A percentile compares a stretch with the other conserved stretches of the same genome.
These are phyloP conservation scores for Fallopia convolvulus DNA, from an alignment of 148 eudicot species.

Conservation along the genomic window DNA sequence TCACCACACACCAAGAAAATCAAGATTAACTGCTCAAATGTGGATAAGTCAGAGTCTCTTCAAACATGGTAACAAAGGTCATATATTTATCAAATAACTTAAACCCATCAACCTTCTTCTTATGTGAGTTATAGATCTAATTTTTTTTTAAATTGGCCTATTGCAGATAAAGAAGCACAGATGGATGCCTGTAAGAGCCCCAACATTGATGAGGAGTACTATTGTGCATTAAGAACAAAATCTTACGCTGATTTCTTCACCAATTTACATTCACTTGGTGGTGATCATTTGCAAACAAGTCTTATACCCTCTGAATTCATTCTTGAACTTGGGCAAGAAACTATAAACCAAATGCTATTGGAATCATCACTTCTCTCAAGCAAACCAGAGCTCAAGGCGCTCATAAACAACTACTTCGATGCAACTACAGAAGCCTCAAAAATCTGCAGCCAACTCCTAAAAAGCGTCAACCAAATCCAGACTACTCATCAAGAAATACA, in stretches of 20 bases:
- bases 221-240: conserved; percentile 38
- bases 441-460: conserved; percentile 35
- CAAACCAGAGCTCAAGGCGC: conserved; percentile 31
- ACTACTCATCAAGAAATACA: conserved; percentile 18
- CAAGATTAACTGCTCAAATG: neutral
- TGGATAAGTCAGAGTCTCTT: neutral
- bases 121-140: neutral
- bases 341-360: conserved; percentile 20
- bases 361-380: conserved; percentile 22
- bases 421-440: conserved; percentile 43
- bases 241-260: conserved; percentile 41
- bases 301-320: conserved; percentile 19
- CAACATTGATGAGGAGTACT: conserved; percentile 42
- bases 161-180: conserved; percentile 19
- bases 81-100: neutral
- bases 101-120: neutral
- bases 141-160: neutral
- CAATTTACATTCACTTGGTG: conserved; percentile 23
- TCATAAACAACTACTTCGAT: conserved; percentile 34
- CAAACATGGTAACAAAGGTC: neutral
- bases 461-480: conserved; percentile 26
- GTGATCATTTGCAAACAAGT: conserved; percentile 11
- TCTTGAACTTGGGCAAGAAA: conserved; percentile 43
- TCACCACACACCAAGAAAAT: neutral
- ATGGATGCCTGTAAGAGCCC: conserved; percentile 16